phyloP scores from a whole-genome alignment of 768 basidiomycete species.

The Floccularia luteovirens region DNA sequence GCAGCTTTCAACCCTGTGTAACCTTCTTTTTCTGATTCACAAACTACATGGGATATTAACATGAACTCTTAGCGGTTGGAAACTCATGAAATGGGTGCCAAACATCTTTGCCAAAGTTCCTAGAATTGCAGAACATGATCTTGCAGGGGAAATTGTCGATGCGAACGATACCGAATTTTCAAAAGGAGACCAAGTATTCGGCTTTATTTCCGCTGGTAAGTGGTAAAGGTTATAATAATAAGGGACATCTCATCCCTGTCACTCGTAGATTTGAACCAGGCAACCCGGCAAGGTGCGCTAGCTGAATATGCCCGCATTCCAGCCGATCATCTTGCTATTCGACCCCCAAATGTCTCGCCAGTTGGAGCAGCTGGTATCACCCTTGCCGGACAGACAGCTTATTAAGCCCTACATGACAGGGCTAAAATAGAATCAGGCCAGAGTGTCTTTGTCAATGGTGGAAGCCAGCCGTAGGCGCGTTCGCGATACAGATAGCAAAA shows the following conservation, averaged over 20 bases:
- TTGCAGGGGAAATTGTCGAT: slow-evolving; percentile 56
- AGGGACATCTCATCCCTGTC: background rate
- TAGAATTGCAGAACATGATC: slow-evolving; percentile 49
- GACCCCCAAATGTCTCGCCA: slow-evolving; percentile 43
- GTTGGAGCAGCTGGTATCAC: slow-evolving; percentile 55
- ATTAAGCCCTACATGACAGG: slow-evolving; percentile 40
- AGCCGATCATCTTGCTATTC: slow-evolving; percentile 25
- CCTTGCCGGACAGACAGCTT: slow-evolving; percentile 52
- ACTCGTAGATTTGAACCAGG: slow-evolving; percentile 18
- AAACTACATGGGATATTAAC: background rate
- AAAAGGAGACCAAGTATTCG: slow-evolving; percentile 60
- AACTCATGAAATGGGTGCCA: slow-evolving; percentile 42
- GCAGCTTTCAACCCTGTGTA: slow-evolving; percentile 66
- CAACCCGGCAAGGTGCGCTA: slow-evolving; percentile 45
- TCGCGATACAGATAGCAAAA: slow-evolving; percentile 70
- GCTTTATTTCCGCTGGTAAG: slow-evolving; percentile 34
- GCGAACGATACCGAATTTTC: slow-evolving; percentile 43
- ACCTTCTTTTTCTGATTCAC: slow-evolving; percentile 9
- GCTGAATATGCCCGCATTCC: slow-evolving; percentile 49
- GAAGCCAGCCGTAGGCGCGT: slow-evolving; percentile 60
- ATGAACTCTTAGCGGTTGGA: slow-evolving; percentile 39
- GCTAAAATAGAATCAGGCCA: slow-evolving; percentile 49
- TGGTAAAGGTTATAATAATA: background rate
- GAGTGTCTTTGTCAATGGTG: slow-evolving; percentile 63
- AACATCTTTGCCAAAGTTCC: slow-evolving; percentile 40